Conservation (phyloP, 805 yeast species). For the Saccharomycopsis vini region DNA sequence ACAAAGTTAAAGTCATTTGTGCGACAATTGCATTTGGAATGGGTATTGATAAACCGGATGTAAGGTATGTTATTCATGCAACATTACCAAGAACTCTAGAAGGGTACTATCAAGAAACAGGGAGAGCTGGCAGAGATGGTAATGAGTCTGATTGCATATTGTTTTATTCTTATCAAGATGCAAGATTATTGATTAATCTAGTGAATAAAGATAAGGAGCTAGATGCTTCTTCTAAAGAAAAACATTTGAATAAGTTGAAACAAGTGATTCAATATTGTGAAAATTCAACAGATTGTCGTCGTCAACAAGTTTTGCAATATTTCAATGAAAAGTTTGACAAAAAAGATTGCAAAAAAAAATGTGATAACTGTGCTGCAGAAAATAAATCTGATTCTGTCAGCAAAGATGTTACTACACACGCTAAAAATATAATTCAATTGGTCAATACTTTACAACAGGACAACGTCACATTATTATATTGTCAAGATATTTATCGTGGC, state of each 20-base stretch:
- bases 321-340: constrained; percentile 78
- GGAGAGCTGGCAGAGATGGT: constrained; percentile 98
- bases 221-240: constrained; percentile 55
- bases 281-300: constrained; percentile 80
- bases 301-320: constrained; percentile 81
- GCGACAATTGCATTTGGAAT: constrained; percentile 98
- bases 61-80: constrained; percentile 81
- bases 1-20: constrained; percentile 68
- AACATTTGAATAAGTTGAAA: constrained; percentile 65
- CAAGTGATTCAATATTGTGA: constrained; percentile 90
- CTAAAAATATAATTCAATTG: constrained; percentile 49
- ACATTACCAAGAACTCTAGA: constrained; percentile 86
- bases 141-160: constrained; percentile 69
- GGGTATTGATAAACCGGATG: constrained; percentile 98
- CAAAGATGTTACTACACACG: constrained; percentile 60
- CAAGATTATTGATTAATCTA: constrained; percentile 63
- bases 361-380: constrained; percentile 72
- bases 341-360: constrained; percentile 53
- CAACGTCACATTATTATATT: constrained; percentile 66
- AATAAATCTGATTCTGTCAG: constrained; percentile 34
- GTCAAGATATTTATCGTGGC: constrained; percentile 79
- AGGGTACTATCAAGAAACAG: constrained; percentile 97
- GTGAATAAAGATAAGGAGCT: constrained; percentile 69
- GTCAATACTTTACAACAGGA: constrained; percentile 47
- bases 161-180: constrained; percentile 76